Conservation (phyloP, 2,329 filamentous ascomycete genomes). For the Ceratocystis cubensis region DNA sequence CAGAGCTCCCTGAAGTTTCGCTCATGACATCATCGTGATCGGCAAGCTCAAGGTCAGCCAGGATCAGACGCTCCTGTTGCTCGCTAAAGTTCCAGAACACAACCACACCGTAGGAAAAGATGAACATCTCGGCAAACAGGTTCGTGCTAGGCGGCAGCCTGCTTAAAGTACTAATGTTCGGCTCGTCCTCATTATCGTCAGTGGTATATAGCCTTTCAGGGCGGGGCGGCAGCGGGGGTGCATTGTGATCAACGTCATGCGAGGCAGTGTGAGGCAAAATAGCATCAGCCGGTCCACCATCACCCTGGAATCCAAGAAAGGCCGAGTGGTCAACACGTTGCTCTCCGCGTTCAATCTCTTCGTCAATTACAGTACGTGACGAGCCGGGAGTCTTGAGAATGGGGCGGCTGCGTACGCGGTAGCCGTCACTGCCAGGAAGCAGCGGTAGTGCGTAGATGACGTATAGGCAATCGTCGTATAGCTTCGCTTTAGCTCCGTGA, state of each 20-base stretch:
- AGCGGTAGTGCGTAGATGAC: slow-evolving; percentile 88
- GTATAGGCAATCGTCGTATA: slow-evolving; percentile 96
- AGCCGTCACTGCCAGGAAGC: slow-evolving; percentile 73
- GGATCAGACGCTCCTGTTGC: slow-evolving; percentile 86
- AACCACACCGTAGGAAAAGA: slow-evolving; percentile 92
- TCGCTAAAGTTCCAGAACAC: slow-evolving; percentile 99
- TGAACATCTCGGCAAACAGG: slow-evolving; percentile 85
- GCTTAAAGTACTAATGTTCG: slow-evolving; percentile 29
- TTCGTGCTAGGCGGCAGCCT: slow-evolving; percentile 58
- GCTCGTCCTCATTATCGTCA: slow-evolving; percentile 22
- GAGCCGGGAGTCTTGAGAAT: slow-evolving; percentile 80
- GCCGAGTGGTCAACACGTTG: slow-evolving; percentile 59
- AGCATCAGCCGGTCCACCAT: slow-evolving; percentile 24
- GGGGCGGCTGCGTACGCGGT: slow-evolving; percentile 76
- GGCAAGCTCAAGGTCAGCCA: slow-evolving; percentile 88
- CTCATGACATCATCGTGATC: slow-evolving; percentile 50
- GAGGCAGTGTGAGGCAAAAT: neutral
- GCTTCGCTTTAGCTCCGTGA: slow-evolving; percentile 83
- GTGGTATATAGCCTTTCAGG: slow-evolving; percentile 18
- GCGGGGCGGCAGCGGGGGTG: slow-evolving; percentile 4
- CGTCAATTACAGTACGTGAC: slow-evolving; percentile 80
- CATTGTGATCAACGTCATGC: neutral
- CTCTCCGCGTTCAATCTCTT: slow-evolving; percentile 93
- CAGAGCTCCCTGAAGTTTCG: neutral
- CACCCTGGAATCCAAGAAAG: slow-evolving; percentile 16